Conservation (phyloP, 495 filamentous ascomycete genomes). For the Durotheca rogersii region DNA sequence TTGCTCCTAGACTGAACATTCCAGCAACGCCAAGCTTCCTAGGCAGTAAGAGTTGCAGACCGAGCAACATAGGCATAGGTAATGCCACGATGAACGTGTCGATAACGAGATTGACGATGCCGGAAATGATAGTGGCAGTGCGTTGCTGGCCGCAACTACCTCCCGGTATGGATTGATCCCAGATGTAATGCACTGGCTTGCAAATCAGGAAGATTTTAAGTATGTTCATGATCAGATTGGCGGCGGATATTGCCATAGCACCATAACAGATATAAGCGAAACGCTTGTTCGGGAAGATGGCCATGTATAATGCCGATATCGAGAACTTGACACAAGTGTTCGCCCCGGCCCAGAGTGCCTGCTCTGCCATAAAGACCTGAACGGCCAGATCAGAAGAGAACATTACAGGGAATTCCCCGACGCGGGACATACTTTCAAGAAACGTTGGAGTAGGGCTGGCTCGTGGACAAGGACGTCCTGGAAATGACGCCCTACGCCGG, state of each 20-base stretch:
- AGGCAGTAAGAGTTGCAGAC: neutral
- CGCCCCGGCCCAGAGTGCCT: neutral
- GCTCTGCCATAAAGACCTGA: neutral
- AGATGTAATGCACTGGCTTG: neutral
- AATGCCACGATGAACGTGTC: neutral
- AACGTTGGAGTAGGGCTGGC: too few relatives aligned
- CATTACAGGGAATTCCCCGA: too few relatives aligned
- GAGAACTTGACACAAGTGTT: conserved; percentile 4
- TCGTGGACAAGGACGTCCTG: too few relatives aligned
- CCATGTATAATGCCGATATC: neutral
- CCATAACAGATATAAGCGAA: neutral
- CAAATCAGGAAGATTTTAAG: neutral
- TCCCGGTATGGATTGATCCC: conserved; percentile 3
- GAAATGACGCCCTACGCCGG: too few relatives aligned
- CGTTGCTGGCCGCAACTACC: neutral
- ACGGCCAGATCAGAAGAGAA: too few relatives aligned
- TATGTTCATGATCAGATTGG: neutral
- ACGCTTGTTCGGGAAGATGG: neutral
- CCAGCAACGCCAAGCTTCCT: neutral
- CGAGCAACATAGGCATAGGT: neutral
- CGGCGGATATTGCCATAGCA: neutral
- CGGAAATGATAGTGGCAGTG: neutral
- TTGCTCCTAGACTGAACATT: neutral
- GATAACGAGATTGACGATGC: neutral
- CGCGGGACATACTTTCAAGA: too few relatives aligned